phyloP scores from a whole-genome alignment of 257 asterid genomes.

The Orobanche coerulescens region DNA sequence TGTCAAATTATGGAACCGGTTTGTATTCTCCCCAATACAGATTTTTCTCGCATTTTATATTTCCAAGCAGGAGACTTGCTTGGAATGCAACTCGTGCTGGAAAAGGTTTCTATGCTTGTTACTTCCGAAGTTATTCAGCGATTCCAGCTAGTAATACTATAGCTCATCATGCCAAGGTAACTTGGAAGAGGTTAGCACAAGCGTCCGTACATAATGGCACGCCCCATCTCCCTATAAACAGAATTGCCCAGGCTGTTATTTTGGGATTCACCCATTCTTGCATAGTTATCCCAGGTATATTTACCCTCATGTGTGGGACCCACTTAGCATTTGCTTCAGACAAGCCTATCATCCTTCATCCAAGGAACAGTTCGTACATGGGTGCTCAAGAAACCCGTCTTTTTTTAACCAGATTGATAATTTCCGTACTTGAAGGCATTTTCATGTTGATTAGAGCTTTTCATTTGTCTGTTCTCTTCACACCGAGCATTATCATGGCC shows the following conservation, averaged over 20 bases:
- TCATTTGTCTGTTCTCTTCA: slow-evolving; percentile 58
- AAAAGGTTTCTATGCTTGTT: slow-evolving; percentile 23
- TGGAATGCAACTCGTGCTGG: slow-evolving; percentile 27
- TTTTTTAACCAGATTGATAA: slow-evolving; percentile 34
- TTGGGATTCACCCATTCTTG: slow-evolving; percentile 63
- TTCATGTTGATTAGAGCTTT: slow-evolving; percentile 60
- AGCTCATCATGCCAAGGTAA: slow-evolving; percentile 44
- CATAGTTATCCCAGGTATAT: slow-evolving; percentile 55
- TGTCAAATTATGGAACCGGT: slow-evolving; percentile 33
- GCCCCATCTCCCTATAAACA: slow-evolving; percentile 35
- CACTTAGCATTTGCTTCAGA: slow-evolving; percentile 37
- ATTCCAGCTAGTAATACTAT: slow-evolving; percentile 33
- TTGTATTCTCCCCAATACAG: slow-evolving; percentile 33
- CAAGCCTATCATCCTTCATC: slow-evolving; percentile 30
- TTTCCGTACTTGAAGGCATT: slow-evolving; percentile 43
- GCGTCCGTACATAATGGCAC: slow-evolving; percentile 23
- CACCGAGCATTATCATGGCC: slow-evolving; percentile 83
- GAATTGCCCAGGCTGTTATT: slow-evolving; percentile 76
- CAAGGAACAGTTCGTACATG: slow-evolving; percentile 40
- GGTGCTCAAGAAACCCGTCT: slow-evolving; percentile 63
- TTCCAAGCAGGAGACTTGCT: slow-evolving; percentile 32
- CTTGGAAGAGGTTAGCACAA: slow-evolving; percentile 53
- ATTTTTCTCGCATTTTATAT: slow-evolving; percentile 29
- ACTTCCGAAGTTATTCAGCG: slow-evolving; percentile 31
- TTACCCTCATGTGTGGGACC: slow-evolving; percentile 51